A percentile compares a stretch with the other conserved stretches of the same genome.
phyloP scores from a whole-genome alignment of 2,329 filamentous ascomycete species.

The Aspergillus udagawae region DNA sequence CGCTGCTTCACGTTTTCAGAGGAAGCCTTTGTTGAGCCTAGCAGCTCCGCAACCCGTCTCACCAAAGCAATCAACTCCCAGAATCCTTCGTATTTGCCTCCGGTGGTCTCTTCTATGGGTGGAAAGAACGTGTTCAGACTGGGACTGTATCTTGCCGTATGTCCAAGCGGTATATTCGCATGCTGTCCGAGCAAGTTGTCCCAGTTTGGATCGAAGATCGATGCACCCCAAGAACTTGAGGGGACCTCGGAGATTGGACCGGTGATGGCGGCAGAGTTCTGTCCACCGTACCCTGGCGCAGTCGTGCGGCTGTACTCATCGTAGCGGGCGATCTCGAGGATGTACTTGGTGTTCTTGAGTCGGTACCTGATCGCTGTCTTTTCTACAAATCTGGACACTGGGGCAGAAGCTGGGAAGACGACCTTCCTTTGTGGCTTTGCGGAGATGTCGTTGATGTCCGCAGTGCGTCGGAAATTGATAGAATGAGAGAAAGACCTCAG shows the following conservation, averaged over 20 bases:
- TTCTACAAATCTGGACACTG: slow-evolving; percentile 33
- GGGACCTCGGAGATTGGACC: slow-evolving; percentile 20
- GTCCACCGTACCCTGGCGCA: slow-evolving; percentile 9
- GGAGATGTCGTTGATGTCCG: slow-evolving; percentile 18
- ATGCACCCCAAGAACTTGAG: slow-evolving; percentile 35
- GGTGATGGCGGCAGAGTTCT: slow-evolving; percentile 1
- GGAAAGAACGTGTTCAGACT: slow-evolving; percentile 36
- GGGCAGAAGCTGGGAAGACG: slow-evolving; percentile 22
- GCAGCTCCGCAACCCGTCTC: slow-evolving; percentile 30
- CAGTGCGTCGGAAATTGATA: slow-evolving; percentile 21
- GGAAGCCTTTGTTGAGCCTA: slow-evolving; percentile 20
- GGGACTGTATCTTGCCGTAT: slow-evolving; percentile 30
- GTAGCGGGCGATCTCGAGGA: slow-evolving; percentile 42
- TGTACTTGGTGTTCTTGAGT: slow-evolving; percentile 38
- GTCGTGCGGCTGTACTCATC: slow-evolving; percentile 30
- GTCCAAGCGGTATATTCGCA: slow-evolving; percentile 30
- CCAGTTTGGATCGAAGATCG: slow-evolving; percentile 37
- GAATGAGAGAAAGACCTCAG: slow-evolving; percentile 28
- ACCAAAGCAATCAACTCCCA: slow-evolving; percentile 33
- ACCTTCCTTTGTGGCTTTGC: slow-evolving; percentile 26
- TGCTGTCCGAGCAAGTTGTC: slow-evolving; percentile 38
- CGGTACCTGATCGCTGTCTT: slow-evolving; percentile 37
- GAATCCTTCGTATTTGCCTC: slow-evolving; percentile 27
- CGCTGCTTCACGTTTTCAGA: not conserved
- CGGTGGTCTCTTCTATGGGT: slow-evolving; percentile 9